Percentiles rank a stretch among this genome's conserved stretches.
Evolutionary conservation across 2,329 filamentous ascomycete genomes (phyloP).

Genomic region (Ilyonectria mors-panacis): DNA sequence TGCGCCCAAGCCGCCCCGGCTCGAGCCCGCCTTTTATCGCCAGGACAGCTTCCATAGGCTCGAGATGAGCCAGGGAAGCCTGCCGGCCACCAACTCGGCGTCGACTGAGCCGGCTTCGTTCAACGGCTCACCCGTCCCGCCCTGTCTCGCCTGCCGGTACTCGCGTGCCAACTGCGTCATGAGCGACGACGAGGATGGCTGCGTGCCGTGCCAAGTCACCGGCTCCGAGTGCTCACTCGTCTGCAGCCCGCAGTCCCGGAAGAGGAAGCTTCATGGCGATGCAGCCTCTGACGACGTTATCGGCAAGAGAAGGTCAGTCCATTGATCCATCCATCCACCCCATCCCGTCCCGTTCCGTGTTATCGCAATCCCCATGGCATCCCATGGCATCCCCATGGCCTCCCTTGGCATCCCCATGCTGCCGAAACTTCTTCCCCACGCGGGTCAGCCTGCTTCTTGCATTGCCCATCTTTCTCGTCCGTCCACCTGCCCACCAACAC

Average conservation of each 20-base stretch:
- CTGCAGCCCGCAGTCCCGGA: conserved; percentile 82
- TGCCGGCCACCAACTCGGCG: conserved; percentile 63
- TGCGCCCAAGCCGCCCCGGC: conserved; percentile 70
- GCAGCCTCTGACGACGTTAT: conserved; percentile 68
- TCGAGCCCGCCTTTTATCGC: conserved; percentile 59
- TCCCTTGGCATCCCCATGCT: conserved; percentile 21
- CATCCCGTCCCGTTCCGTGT: conserved; percentile 27
- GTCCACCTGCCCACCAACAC: conserved; percentile 13
- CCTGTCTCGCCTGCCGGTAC: conserved; percentile 82
- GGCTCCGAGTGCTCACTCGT: conserved; percentile 85
- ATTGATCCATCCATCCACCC: conserved; percentile 23
- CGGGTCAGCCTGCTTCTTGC: conserved; percentile 26
- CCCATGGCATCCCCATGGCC: conserved; percentile 21
- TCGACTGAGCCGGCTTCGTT: conserved; percentile 65
- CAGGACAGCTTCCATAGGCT: conserved; percentile 64
- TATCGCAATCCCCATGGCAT: conserved; percentile 21
- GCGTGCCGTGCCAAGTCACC: conserved; percentile 83
- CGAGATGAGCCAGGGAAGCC: conserved; percentile 65
- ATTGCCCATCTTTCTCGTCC: conserved; percentile 15
- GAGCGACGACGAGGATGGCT: conserved; percentile 80
- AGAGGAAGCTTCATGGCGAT: conserved; percentile 82
- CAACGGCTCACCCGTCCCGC: conserved; percentile 61
- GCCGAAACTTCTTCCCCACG: conserved; percentile 26
- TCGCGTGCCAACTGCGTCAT: conserved; percentile 84
- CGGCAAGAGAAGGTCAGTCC: conserved; percentile 79